Base-by-base conservation (phyloP, 306 rosid species). In the Styphnolobium japonicum region DNA sequence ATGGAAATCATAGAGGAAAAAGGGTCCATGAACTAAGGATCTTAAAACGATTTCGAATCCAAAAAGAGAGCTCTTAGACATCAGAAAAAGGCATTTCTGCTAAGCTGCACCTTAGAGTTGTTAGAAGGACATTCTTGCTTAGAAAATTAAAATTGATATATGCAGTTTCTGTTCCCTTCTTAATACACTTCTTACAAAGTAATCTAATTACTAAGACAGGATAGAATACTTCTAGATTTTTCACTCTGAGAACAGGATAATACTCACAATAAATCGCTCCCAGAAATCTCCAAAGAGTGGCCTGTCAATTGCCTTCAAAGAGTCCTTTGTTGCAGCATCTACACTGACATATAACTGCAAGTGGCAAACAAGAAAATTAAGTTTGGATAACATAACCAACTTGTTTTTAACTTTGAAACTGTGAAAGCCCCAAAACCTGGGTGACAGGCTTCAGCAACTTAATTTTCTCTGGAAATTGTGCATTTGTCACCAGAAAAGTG, bases 241-340 rank as follows among this genome's bases (percentile, higher is more conserved):
- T 34, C 37, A 72, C 53, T 16, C 25, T 33, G 29, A 4, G 49
- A 61, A 40, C 0, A 10, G 72, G 62, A 64, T 79, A 55, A 78
- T 15, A 80, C 98, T 90, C 80, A 95, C 99, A 74, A 93, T 79
- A 83, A 95, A 90, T 80, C 99, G 86, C 75, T 95, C 99, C 99
- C 99, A 95, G 80, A 95, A 95, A 84, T 95, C 98, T 71, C 96
- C 98, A 89, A 95, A 95, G 40, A 95, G 98, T 66, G 98, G 98
- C 74, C 98, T 92, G 82, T 95, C 99, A 73, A 95, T 95, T 63
- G 99, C 99, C 90, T 95, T 95, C 84, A 95, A 82, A 82, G 91
- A 84, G 64, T 95, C 98, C 84, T 91, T 95, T 12, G 99, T 95
- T 51, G 88, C 99, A 75, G 99, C 99, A 89, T 95, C 99, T 18